Evolutionary conservation across 495 filamentous ascomycete genomes (phyloP).

Genomic region (Pyrenula massariospora): DNA sequence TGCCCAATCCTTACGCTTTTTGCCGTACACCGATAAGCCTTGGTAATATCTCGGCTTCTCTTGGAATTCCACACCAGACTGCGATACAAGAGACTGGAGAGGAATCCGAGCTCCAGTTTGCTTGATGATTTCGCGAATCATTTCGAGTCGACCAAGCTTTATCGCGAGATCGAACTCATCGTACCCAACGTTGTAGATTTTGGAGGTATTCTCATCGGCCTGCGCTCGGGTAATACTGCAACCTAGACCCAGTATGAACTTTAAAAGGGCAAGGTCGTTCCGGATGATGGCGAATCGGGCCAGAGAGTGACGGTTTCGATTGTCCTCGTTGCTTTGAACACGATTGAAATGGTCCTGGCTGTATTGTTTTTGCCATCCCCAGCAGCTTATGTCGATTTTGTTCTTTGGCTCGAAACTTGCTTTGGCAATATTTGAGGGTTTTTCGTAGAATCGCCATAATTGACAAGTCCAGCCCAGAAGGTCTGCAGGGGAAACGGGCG

Average conservation of each 20-base stretch:
- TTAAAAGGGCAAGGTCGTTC: conserved; percentile 26
- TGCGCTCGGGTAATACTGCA: conserved; percentile 13
- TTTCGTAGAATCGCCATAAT: conserved; percentile 2
- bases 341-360: neutral
- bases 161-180: conserved; percentile 28
- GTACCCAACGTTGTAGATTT: conserved; percentile 10
- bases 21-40: conserved; percentile 58
- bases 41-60: conserved; percentile 58
- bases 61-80: conserved; percentile 39
- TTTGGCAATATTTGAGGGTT: neutral
- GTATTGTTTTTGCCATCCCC: neutral
- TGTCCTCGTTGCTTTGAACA: neutral
- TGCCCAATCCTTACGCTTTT: conserved; percentile 56
- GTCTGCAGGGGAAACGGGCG: conserved; percentile 33
- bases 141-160: conserved; percentile 24
- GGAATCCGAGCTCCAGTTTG: conserved; percentile 51
- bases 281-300: conserved; percentile 24
- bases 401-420: neutral
- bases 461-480: conserved; percentile 25
- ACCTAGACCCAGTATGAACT: conserved; percentile 30
- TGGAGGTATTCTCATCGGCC: conserved; percentile 8
- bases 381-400: neutral
- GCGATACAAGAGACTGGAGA: conserved; percentile 46
- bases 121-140: conserved; percentile 38
- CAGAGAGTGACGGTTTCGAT: conserved; percentile 6